phyloP scores from a whole-genome alignment of 345 rosid genomes.

The Punica granatum region DNA sequence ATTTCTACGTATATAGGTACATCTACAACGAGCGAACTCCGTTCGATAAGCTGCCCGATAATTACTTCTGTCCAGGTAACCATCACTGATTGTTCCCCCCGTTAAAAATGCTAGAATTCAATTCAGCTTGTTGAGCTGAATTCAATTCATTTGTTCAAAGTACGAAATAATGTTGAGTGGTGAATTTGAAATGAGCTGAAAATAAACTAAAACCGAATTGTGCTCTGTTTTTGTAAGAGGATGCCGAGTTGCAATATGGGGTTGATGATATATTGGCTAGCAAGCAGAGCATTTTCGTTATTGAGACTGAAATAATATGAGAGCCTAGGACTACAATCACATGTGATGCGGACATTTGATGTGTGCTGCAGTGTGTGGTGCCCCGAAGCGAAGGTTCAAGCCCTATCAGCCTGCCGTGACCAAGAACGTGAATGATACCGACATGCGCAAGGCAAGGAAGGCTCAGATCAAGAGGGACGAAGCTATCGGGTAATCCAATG shows the following conservation, averaged over 20 bases:
- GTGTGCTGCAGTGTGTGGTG: slow-evolving; percentile 72
- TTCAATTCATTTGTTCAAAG: too few relatives aligned
- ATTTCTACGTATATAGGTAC: slow-evolving; percentile 65
- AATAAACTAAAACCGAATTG: too few relatives aligned
- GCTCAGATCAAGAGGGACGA: slow-evolving; percentile 64
- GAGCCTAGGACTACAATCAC: too few relatives aligned
- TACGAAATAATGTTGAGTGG: too few relatives aligned
- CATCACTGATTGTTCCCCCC: too few relatives aligned
- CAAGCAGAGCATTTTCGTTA: background rate
- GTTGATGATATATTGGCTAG: too few relatives aligned
- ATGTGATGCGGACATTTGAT: background rate
- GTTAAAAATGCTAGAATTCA: too few relatives aligned
- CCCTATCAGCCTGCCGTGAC: slow-evolving; percentile 50
- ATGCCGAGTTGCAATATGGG: background rate
- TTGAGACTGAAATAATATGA: too few relatives aligned
- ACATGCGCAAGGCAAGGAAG: slow-evolving; percentile 68
- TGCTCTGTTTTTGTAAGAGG: background rate
- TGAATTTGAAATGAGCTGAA: too few relatives aligned
- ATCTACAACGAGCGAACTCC: slow-evolving; percentile 88
- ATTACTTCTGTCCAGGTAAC: slow-evolving; percentile 76
- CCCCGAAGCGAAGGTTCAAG: slow-evolving; percentile 87
- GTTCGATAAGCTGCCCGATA: slow-evolving; percentile 70
- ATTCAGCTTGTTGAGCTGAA: background rate
- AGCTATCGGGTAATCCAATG: slow-evolving; percentile 49
- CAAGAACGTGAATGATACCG: slow-evolving; percentile 52